Base-by-base conservation (phyloP, 192 early-diverging fungal genomes). In the Coemansia sp. region DNA sequence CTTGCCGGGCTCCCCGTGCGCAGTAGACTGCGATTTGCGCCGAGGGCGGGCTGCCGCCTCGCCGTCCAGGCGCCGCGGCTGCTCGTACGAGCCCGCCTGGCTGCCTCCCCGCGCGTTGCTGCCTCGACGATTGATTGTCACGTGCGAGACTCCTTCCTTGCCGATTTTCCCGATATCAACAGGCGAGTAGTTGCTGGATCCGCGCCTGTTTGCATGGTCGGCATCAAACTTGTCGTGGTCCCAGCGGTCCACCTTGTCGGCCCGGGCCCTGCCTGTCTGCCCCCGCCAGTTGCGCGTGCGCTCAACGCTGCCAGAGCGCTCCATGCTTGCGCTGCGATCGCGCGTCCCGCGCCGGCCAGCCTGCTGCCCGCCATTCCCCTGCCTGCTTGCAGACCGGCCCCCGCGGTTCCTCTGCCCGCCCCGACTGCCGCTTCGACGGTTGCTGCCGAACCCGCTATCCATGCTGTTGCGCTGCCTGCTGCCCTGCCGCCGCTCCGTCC, bases 81-180 rank as follows among this genome's bases (percentile, higher is more conserved):
- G 31, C 17, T 73, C 71, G 18, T 58, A 67, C 8, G 71, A 74
- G 14, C 51, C 37, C 1, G 53, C 58, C 34, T 20, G 15, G 16
- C 21, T 28, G 32, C 48, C 28, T 42, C 53, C 16, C 12, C 60
- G 61, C 23, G 62, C 72, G 38, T 63, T 75, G 47, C 73, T 76
- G 21, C 51, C 73, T 38, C 66, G 53, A 20, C 73, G 58, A 18
- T 65, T 64, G 40, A 76, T 76, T 7, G 66, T 76, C 16, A 76
- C 73, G 15, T 69, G 62, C 32, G 73, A 68, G n/a, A 76, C 59
- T 0, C 66, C 73, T 43, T 76, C 66, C 59, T 69, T 76, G 18
- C 73, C 73, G 30, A 69, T 69, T 30, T 62, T 62, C 56, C 65
- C 57, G 20, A 76, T 51, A 15, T 61, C 55, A 1, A 54, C 14